Percentiles rank a stretch among this genome's conserved stretches.
phyloP scores from a whole-genome alignment of 2,329 filamentous ascomycete genomes.

The Coleophoma eucalyptorum region DNA sequence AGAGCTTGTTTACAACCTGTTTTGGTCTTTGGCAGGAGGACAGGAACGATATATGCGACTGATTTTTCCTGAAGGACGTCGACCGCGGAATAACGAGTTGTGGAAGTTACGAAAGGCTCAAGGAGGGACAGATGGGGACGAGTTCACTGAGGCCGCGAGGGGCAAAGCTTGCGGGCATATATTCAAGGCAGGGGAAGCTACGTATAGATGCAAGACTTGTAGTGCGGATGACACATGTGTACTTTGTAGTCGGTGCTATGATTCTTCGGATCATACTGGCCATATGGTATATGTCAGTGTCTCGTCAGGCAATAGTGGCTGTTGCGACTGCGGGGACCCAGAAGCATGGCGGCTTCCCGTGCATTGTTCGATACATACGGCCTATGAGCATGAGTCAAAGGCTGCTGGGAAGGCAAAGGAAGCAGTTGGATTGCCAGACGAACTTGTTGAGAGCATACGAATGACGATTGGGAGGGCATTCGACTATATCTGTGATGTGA shows the following conservation, averaged over 20 bases:
- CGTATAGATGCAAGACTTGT: slow-evolving; percentile 92
- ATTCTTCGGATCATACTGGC: slow-evolving; percentile 89
- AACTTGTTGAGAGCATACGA: slow-evolving; percentile 72
- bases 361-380: slow-evolving; percentile 89
- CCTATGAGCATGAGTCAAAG: slow-evolving; percentile 43
- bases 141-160: slow-evolving; percentile 87
- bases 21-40: slow-evolving; percentile 79
- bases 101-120: slow-evolving; percentile 86
- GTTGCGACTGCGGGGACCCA: slow-evolving; percentile 94
- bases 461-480: slow-evolving; percentile 83
- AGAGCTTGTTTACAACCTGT: slow-evolving; percentile 75
- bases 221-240: slow-evolving; percentile 94
- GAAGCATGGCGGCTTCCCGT: slow-evolving; percentile 90
- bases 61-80: slow-evolving; percentile 75
- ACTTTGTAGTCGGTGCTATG: slow-evolving; percentile 90
- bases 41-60: slow-evolving; percentile 70
- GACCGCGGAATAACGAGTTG: slow-evolving; percentile 47
- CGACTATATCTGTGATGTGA: slow-evolving; percentile 96
- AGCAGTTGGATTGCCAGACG: slow-evolving; percentile 61
- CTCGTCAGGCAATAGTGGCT: slow-evolving; percentile 87
- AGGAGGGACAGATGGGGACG: slow-evolving; percentile 87
- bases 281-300: slow-evolving; percentile 89
- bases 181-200: slow-evolving; percentile 90
- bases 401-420: slow-evolving; percentile 55
- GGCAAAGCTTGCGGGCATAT: slow-evolving; percentile 97